Evolutionary conservation across 345 rosid species (phyloP), one percentile per base, ranked within the genome.

Genomic region (Acer saccharum): DNA sequence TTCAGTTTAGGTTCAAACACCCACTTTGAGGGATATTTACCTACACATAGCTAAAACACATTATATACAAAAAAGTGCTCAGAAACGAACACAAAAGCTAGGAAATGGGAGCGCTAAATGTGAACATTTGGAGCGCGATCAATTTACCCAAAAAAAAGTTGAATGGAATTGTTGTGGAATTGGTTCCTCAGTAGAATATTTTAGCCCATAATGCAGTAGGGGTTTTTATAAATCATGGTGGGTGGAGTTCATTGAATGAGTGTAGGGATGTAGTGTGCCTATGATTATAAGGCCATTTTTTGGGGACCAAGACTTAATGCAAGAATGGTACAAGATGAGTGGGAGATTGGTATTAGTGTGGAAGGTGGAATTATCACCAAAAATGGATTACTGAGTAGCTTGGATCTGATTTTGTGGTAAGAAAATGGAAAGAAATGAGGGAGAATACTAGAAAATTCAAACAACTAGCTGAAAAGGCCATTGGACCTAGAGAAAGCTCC

Each of bases 231-330:
- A 82, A 86, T 18, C 88, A 85, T 44, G 78, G 88, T 11, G 85
- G 88, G 2, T 83, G 85, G 88, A 80, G 77, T 55, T 87, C 88
- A 6, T 2, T 83, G 43, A 43, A 82, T 54, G 90, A 87, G 73
- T 80, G 87, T 63, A 48, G 1, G 79, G 12, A 0, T 81, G 82
- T 6, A 80, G 87, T 35, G 87, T 80, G 50, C 83, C 86, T 0
- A 70, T 87, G 86, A 85, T n/a, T 85, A 78, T 85, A 11, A 85
- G 85, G 81, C 86, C 88, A 0, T 77, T 79, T 65, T 85, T 76
- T 0, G 88, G 85, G 12, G 88, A 87, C 64, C 85, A 12, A 80
- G 80, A 81, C 68, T 85, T 5, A 84, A 85, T 54, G 88, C 79
- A 13, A 55, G 81, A 52, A 76, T 81, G 79, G 79, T 83, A 0